Evolutionary conservation across 352 stramenopile genomes (phyloP), one percentile per base, ranked within the genome.

Genomic region (Phytophthora pseudosyringae): DNA sequence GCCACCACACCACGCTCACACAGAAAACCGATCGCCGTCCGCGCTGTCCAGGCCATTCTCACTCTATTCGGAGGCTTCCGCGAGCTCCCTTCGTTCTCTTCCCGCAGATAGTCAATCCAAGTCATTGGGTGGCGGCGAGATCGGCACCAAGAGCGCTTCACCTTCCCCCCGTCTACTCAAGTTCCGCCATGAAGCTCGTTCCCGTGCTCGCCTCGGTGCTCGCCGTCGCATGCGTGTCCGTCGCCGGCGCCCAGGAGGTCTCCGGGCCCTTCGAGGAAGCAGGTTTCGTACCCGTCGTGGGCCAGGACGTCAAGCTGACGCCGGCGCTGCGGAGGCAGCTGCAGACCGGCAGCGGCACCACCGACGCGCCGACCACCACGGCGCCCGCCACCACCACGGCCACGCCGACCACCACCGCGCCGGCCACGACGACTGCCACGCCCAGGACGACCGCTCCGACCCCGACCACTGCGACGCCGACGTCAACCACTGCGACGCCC

Each of bases 111-210:
- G 18, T 59, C 38, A 65, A 43, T 33, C 25, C 29, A 35, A 65
- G 57, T 51, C 16, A 18, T 57, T 51, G 53, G 43, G 16, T 25
- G 18, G 36, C 43, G 46, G 44, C 43, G 39, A 67, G 56, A 67
- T 48, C 43, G 47, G 51, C 35, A 46, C 40, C 35, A 62, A 39
- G 11, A 47, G 50, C 36, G 50, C 54, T 54, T 10, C 36, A 52
- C 47, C 32, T 52, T 16, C 15, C 49, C 60, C 52, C 67, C 61
- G 67, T 75, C 67, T 75, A 73, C 67, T 41, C 26, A 25, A 38
- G 33, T 50, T 41, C 3, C 18, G 11, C 29, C 10, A 84, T 84
- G 75, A 84, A 84, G 67, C 35, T 79, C 32, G n/a, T 65, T n/a
- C 45, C 67, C 26, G 32, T 78, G 29, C 33, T 74, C 51, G 50